These are phyloP conservation scores for Ceratocystis lukuohia DNA, from an alignment of 2,329 filamentous ascomycete species.

Conservation along the genomic window DNA sequence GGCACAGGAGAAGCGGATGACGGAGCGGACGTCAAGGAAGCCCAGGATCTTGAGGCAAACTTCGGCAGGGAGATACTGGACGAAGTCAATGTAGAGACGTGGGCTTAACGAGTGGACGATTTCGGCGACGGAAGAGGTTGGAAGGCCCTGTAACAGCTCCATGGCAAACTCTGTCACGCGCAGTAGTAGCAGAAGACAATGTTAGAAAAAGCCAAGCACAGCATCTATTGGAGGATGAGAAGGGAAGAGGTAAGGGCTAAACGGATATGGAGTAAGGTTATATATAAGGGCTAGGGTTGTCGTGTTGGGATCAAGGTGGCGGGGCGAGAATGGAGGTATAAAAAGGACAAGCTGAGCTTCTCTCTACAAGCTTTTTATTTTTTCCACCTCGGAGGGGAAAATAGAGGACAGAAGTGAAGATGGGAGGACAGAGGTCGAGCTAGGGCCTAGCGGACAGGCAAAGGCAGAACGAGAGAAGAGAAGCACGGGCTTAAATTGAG, in stretches of 20 bases:
- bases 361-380: too few relatives aligned
- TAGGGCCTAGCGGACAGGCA: too few relatives aligned
- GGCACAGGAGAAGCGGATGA: constrained; percentile 65
- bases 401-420: too few relatives aligned
- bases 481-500: too few relatives aligned
- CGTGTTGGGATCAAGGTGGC: too few relatives aligned
- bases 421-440: too few relatives aligned
- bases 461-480: too few relatives aligned
- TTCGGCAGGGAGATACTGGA: constrained; percentile 72
- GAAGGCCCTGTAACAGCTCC: constrained; percentile 61
- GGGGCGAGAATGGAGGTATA: too few relatives aligned
- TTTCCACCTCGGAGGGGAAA: too few relatives aligned
- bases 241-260: background rate
- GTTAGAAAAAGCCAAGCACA: constrained; percentile 1
- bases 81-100: constrained; percentile 83
- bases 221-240: background rate
- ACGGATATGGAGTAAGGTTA: background rate
- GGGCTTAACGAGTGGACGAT: constrained; percentile 72
- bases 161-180: constrained; percentile 58
- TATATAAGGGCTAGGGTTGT: too few relatives aligned
- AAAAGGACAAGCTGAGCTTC: too few relatives aligned
- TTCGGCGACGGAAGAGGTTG: constrained; percentile 63
- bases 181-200: background rate
- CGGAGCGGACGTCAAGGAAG: constrained; percentile 67
- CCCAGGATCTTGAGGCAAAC: constrained; percentile 81